phyloP scores from a whole-genome alignment of 805 yeast species.

The Lipomyces chichibuensis region DNA sequence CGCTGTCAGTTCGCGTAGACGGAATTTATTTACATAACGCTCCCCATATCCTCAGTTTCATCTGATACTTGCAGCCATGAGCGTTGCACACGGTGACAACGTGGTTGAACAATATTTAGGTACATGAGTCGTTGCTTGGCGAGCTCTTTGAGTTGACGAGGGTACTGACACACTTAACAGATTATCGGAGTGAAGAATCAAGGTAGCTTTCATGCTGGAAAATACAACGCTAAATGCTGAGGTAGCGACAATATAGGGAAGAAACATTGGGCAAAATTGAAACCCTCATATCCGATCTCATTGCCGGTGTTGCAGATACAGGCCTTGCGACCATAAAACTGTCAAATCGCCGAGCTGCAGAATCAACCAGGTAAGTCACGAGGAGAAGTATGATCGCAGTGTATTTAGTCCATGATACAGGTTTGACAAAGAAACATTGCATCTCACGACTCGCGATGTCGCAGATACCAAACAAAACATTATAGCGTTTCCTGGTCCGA shows the following conservation, averaged over 20 bases:
- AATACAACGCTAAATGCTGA: neutral
- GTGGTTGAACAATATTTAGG: neutral
- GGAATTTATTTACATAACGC: neutral
- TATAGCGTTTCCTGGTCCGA: constrained; percentile 16
- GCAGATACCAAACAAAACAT: neutral
- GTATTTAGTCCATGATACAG: neutral
- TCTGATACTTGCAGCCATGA: neutral
- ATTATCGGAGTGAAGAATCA: neutral
- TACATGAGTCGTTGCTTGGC: neutral
- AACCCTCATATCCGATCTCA: neutral
- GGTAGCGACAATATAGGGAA: neutral
- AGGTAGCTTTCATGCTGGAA: neutral
- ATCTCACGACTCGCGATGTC: neutral
- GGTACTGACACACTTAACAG: neutral
- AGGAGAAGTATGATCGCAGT: neutral
- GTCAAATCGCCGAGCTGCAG: constrained; percentile 3
- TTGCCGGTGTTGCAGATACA: neutral
- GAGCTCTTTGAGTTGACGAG: neutral
- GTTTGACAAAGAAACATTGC: neutral
- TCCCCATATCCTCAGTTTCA: neutral
- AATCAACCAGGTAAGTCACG: constrained; percentile 1
- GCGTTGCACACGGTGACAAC: neutral
- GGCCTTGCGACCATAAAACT: constrained; percentile 1
- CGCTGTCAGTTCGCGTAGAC: neutral
- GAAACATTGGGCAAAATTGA: constrained; percentile 9